phyloP scores from a whole-genome alignment of 2,329 filamentous ascomycete species.

The Didymella lethalis region DNA sequence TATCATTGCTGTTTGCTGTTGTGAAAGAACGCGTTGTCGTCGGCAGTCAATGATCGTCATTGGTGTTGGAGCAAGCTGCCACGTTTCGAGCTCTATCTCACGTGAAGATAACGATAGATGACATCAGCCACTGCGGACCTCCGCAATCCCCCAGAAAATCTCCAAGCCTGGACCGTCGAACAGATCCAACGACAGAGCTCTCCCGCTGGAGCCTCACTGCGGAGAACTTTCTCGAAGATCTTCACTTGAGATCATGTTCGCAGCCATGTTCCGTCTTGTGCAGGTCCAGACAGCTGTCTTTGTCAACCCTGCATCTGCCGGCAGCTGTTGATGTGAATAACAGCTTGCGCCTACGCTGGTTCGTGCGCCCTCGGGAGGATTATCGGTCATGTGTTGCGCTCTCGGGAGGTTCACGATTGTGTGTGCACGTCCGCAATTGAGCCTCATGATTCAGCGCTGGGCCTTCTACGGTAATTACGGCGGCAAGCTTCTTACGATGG shows the following conservation, averaged over 20 bases:
- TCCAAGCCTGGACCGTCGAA: neutral
- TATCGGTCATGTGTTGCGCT: conserved; percentile 6
- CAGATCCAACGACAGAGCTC: neutral
- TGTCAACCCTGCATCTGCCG: conserved; percentile 22
- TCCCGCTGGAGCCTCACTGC: neutral
- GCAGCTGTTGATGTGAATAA: neutral
- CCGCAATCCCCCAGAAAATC: conserved; percentile 8
- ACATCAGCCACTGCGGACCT: conserved; percentile 16
- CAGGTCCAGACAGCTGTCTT: conserved; percentile 14
- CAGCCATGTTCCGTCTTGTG: neutral
- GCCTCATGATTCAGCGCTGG: conserved; percentile 22
- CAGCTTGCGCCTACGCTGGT: conserved; percentile 8
- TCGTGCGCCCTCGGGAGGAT: conserved; percentile 32
- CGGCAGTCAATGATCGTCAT: conserved; percentile 3
- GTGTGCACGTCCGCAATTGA: conserved; percentile 6
- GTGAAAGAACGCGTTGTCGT: conserved; percentile 13
- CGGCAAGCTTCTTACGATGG: conserved; percentile 21
- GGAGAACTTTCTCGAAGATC: neutral
- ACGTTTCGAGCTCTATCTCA: conserved; percentile 24
- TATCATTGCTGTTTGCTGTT: conserved; percentile 24
- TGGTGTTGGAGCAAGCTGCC: conserved; percentile 23
- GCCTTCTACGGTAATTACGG: conserved; percentile 30
- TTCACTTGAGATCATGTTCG: neutral
- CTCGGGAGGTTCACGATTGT: conserved; percentile 26
- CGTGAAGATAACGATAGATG: conserved; percentile 13